Conservation (phyloP, 2,329 filamentous ascomycete species). For the Fusarium kyushuense region DNA sequence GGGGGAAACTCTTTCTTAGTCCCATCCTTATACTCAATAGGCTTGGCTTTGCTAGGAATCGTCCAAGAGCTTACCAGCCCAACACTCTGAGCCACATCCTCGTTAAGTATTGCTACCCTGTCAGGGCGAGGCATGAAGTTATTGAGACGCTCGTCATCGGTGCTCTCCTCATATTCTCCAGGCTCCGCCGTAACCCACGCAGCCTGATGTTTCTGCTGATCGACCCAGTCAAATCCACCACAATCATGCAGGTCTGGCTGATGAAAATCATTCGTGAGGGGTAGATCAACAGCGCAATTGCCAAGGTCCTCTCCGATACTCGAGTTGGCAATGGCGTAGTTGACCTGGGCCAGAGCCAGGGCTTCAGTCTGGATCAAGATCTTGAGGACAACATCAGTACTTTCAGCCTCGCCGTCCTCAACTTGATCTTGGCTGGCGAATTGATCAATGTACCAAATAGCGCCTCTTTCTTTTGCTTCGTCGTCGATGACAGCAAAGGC, state of each 20-base stretch:
- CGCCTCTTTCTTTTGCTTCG: slow-evolving; percentile 3
- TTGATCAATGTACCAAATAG: slow-evolving; percentile 7
- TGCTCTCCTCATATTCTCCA: slow-evolving; percentile 8
- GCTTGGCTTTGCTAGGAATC: background rate
- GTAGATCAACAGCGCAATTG: background rate
- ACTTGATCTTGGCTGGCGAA: slow-evolving; percentile 2
- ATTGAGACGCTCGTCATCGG: background rate
- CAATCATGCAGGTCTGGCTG: background rate
- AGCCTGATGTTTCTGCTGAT: background rate
- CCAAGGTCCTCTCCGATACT: slow-evolving; percentile 1
- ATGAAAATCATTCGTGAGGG: slow-evolving; percentile 10
- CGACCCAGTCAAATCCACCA: background rate
- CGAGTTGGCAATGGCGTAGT: background rate
- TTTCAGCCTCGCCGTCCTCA: background rate
- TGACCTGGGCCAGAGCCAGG: background rate
- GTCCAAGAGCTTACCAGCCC: background rate
- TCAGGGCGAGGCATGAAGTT: background rate
- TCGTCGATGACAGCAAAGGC: slow-evolving; percentile 3
- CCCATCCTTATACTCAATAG: background rate
- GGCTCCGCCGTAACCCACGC: background rate
- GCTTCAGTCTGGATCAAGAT: slow-evolving; percentile 5
- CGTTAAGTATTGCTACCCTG: slow-evolving; percentile 3
- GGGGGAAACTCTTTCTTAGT: background rate
- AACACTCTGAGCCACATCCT: background rate
- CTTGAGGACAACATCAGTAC: slow-evolving; percentile 7